These are phyloP conservation scores for Globisporangium apiculatum DNA, from an alignment of 352 stramenopile species.

Conservation along the genomic window DNA sequence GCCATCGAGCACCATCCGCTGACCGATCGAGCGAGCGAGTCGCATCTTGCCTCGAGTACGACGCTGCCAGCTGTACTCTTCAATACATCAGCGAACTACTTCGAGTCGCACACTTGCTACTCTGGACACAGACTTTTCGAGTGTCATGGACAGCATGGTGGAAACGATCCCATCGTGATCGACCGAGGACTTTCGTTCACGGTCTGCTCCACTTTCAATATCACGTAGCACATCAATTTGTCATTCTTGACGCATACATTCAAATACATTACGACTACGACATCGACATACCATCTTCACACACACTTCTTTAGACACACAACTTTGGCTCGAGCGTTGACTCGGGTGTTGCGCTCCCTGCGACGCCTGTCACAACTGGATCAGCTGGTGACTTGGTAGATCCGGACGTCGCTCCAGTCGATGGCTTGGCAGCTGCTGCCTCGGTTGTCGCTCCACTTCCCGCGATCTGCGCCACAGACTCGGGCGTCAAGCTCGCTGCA, in stretches of 20 bases:
- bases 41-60: too few relatives aligned
- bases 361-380: neutral
- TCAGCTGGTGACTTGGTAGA: neutral
- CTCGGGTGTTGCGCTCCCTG: neutral
- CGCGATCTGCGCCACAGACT: neutral
- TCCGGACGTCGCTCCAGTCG: neutral
- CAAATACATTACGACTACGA: neutral
- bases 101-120: too few relatives aligned
- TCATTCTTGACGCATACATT: neutral
- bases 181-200: too few relatives aligned
- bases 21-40: too few relatives aligned
- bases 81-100: too few relatives aligned
- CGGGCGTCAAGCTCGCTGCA: neutral
- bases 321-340: slow-evolving; percentile 9
- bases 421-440: neutral
- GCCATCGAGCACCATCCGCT: too few relatives aligned
- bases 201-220: too few relatives aligned
- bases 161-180: too few relatives aligned
- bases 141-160: too few relatives aligned
- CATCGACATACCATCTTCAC: neutral
- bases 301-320: slow-evolving; percentile 9
- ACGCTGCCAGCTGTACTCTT: too few relatives aligned
- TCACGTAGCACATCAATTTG: neutral
- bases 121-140: too few relatives aligned
- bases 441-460: neutral